Percentiles rank a stretch among this genome's conserved stretches.
Conservation (phyloP, 352 stramenopile genomes). For the Globisporangium okanoganense region DNA sequence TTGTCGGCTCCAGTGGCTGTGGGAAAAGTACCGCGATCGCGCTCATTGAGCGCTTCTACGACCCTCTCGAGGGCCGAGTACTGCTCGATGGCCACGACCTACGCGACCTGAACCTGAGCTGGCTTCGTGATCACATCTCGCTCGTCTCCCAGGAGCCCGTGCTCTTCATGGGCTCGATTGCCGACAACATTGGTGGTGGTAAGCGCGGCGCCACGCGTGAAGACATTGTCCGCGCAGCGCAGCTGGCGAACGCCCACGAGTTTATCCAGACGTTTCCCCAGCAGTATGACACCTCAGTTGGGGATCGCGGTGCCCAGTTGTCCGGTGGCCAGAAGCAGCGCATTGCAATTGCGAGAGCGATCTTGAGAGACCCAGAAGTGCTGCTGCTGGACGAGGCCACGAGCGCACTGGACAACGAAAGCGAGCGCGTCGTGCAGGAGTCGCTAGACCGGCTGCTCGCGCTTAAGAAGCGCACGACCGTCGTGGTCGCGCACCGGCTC, state of each 20-base stretch:
- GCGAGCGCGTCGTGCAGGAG: conserved; percentile 30
- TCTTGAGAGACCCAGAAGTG: conserved; percentile 86
- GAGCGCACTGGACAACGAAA: conserved; percentile 59
- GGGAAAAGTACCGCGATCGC: conserved; percentile 81
- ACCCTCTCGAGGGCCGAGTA: conserved; percentile 38
- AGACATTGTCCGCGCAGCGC: conserved; percentile 77
- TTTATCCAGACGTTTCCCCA: conserved; percentile 90
- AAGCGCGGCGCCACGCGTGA: conserved; percentile 55
- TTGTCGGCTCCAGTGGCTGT: conserved; percentile 82
- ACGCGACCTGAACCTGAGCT: conserved; percentile 39
- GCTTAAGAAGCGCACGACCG: conserved; percentile 58
- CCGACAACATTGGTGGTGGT: conserved; percentile 47
- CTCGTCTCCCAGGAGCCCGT: conserved; percentile 84
- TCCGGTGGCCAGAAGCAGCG: conserved; percentile 90
- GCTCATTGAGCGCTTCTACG: conserved; percentile 78
- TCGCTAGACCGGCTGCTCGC: conserved; percentile 45
- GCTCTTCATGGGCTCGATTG: conserved; percentile 62
- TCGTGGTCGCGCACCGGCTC: conserved; percentile 86
- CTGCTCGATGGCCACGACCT: conserved; percentile 63
- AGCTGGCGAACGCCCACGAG: conserved; percentile 82
- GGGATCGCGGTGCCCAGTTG: conserved; percentile 84
- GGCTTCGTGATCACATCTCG: conserved; percentile 53
- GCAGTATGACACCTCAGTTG: conserved; percentile 85
- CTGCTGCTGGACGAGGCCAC: conserved; percentile 92
- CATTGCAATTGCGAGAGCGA: conserved; percentile 88